Evolutionary conservation across 805 yeast species (phyloP), one percentile per base, ranked within the genome.

Genomic region (Starmerella davenportii): DNA sequence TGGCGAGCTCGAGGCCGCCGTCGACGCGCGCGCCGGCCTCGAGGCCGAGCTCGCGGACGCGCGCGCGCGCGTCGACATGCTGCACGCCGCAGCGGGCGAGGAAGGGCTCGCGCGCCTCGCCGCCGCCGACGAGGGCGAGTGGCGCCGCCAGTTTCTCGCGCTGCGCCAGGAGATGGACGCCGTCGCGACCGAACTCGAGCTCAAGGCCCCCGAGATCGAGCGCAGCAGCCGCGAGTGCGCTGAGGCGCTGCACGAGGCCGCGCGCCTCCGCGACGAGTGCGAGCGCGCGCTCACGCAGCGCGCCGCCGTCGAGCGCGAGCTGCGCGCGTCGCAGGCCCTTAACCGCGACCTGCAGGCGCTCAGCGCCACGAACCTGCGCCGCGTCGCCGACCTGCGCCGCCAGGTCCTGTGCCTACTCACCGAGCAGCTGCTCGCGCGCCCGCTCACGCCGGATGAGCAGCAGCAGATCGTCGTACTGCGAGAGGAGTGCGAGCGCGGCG

Each of bases 401-500:
- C 96, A 87, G 54, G 68, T 90, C n/a, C 81, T 79, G 47, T 68
- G 66, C 36, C 64, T 84, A 28, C 63, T 87, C 29, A 68, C 77
- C 14, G 62, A 62, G 39, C 42, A 52, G 29, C 81, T 79, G 51
- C 63, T 79, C 2, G 64, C 72, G 21, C 65, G 72, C 34, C 69
- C 66, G 11, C 59, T 87, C 28, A 68, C 78, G 4, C 56, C 64
- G 0, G 69, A 69, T 13, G 95, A 87, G 50, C 66, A 68, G 45
- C 63, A 62, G n/a, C 74, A 75, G 20, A 65, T 84, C 20, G 71
- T 70, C 18, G 68, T 65, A 36, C 61, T 82, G 30, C 61, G 73
- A 27, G 57, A 47, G 7, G 58, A 57, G 4, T 53, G 51, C 16
- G 34, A 37, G 2, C 36, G 47, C 13, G 47, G 50, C 18, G 36